A percentile compares a stretch with the other conserved stretches of the same genome.
Evolutionary conservation across 257 asterid species (phyloP).

Genomic region (Solanum peruvianum): DNA sequence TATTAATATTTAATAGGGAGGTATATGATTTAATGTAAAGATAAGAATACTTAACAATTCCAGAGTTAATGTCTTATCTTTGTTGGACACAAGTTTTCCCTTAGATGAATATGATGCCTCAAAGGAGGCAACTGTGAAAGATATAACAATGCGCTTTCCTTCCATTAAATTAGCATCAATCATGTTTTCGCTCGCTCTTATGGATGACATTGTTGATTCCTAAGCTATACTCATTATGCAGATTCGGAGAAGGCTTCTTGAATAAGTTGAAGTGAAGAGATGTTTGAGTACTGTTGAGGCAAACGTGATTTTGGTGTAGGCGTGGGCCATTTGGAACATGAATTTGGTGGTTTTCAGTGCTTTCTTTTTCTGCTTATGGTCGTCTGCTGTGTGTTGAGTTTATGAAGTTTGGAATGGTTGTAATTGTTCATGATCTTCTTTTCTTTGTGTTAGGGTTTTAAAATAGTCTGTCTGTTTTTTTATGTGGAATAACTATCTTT

Average conservation of each 20-base stretch:
- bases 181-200: background rate
- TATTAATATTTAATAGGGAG: background rate
- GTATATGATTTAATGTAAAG: background rate
- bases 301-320: slow-evolving; percentile 5
- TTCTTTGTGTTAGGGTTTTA: slow-evolving; percentile 15
- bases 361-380: slow-evolving; percentile 8
- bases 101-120: background rate
- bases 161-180: background rate
- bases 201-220: background rate
- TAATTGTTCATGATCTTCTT: slow-evolving; percentile 22
- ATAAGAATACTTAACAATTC: background rate
- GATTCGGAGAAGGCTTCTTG: slow-evolving; percentile 46
- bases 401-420: slow-evolving; percentile 20
- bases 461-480: slow-evolving; percentile 3
- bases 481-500: slow-evolving; percentile 5
- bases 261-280: slow-evolving; percentile 6
- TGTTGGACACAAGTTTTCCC: background rate
- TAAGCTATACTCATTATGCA: slow-evolving; percentile 9
- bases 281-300: slow-evolving; percentile 3
- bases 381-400: slow-evolving; percentile 16
- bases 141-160: background rate
- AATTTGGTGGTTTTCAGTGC: slow-evolving; percentile 15
- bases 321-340: slow-evolving; percentile 7
- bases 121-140: background rate
- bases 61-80: background rate